Evolutionary conservation across 169 alveolate species (phyloP).

Genomic region (Plasmodium knowlesi): DNA sequence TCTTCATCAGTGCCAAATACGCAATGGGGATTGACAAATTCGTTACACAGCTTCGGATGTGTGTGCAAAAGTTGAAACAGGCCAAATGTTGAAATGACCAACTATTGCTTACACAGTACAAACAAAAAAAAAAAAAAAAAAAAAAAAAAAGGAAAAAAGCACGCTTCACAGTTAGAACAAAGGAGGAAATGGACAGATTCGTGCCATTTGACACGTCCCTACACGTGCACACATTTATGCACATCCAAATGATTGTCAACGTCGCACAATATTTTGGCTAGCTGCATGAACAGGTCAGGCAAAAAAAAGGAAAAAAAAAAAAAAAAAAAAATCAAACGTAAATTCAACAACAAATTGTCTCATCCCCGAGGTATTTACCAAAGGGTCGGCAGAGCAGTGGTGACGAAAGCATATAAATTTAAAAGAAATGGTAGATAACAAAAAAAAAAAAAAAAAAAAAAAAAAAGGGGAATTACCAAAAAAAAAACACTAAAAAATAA

Average conservation of each 20-base stretch:
- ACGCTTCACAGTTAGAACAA: background rate
- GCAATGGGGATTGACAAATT: conserved; percentile 61
- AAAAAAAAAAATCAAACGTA: background rate
- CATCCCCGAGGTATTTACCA: background rate
- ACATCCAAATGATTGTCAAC: background rate
- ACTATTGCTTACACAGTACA: conserved; percentile 6
- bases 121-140: background rate
- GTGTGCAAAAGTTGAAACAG: conserved; percentile 46
- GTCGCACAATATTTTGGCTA: conserved; percentile 5
- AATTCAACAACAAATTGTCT: background rate
- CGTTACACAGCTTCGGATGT: conserved; percentile 25
- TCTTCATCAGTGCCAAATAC: conserved; percentile 65
- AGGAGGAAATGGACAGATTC: background rate
- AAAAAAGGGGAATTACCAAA: too few species aligned
- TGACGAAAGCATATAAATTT: background rate
- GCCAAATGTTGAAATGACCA: background rate
- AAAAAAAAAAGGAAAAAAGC: background rate
- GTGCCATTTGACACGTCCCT: conserved; percentile 26
- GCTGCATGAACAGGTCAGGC: background rate
- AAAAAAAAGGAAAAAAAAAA: background rate
- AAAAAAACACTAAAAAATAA: background rate
- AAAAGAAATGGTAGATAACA: background rate
- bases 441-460: background rate
- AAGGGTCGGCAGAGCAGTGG: background rate
- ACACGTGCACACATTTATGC: background rate